These are phyloP conservation scores for Neopestalotiopsis rosae DNA, from an alignment of 2,329 filamentous ascomycete species.

Conservation along the genomic window DNA sequence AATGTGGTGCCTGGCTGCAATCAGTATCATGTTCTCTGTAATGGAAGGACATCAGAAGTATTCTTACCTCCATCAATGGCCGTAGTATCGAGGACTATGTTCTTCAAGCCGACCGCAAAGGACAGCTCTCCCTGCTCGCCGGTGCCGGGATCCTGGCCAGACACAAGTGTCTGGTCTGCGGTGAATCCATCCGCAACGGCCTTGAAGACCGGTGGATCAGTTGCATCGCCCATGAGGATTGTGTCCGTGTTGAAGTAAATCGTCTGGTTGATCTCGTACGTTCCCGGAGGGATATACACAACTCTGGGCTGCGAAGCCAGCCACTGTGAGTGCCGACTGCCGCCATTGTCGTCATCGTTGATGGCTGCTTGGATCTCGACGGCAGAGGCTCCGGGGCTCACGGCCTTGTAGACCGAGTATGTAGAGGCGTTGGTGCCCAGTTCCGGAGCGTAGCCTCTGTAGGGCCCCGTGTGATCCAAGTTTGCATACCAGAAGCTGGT, in stretches of 20 bases:
- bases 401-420: constrained; percentile 45
- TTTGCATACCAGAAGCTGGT: constrained; percentile 46
- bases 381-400: constrained; percentile 41
- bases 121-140: constrained; percentile 42
- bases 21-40: not conserved
- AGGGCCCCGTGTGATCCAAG: constrained; percentile 43
- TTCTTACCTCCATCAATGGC: constrained; percentile 37
- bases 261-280: constrained; percentile 44
- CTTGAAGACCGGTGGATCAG: constrained; percentile 48
- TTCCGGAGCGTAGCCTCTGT: constrained; percentile 46
- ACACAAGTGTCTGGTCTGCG: constrained; percentile 38
- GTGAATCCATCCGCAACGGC: constrained; percentile 41
- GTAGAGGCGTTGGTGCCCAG: constrained; percentile 40
- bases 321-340: constrained; percentile 42
- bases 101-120: constrained; percentile 49
- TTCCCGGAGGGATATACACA: constrained; percentile 49
- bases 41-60: not conserved
- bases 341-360: constrained; percentile 40
- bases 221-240: constrained; percentile 51
- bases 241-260: constrained; percentile 50
- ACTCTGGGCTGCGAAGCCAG: constrained; percentile 48
- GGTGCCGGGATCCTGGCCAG: constrained; percentile 42
- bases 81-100: constrained; percentile 48
- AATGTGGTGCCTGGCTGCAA: constrained; percentile 37
- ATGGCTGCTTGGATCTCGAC: constrained; percentile 45